These are phyloP conservation scores for Dictyostelium purpureum DNA, from an alignment of 78 protist genomes.

Conservation along the genomic window DNA sequence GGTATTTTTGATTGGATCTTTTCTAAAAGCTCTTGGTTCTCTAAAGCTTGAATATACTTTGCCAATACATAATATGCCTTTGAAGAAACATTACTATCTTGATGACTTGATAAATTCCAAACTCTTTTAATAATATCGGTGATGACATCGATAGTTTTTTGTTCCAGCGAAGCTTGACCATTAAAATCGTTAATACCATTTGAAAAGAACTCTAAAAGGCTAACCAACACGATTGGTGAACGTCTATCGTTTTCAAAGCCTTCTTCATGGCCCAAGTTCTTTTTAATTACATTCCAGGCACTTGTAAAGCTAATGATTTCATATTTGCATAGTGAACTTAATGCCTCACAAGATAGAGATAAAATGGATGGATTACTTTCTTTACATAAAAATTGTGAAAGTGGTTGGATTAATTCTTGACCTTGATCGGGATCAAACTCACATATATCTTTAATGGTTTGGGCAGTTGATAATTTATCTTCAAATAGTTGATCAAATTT, in stretches of 20 bases:
- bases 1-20: not conserved
- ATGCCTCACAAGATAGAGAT: constrained; percentile 33
- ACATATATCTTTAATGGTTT: constrained; percentile 34
- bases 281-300: constrained; percentile 71
- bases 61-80: not conserved
- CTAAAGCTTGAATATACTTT: not conserved
- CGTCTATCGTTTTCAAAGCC: not conserved
- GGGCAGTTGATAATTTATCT: constrained; percentile 35
- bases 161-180: constrained; percentile 3
- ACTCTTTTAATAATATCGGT: constrained; percentile 24
- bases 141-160: constrained; percentile 23
- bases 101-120: not conserved
- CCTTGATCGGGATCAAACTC: constrained; percentile 34
- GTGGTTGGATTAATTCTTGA: constrained; percentile 61
- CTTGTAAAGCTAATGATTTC: constrained; percentile 33
- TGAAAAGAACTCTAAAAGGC: constrained; percentile 27
- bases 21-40: not conserved
- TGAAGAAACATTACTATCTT: not conserved
- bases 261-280: constrained; percentile 33
- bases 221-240: not conserved
- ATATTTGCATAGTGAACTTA: constrained; percentile 4
- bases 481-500: not conserved
- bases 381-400: constrained; percentile 39
- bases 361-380: constrained; percentile 39
- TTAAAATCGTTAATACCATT: constrained; percentile 21